Evolutionary conservation across 2,329 filamentous ascomycete genomes (phyloP).

Genomic region (Fusarium subglutinans): DNA sequence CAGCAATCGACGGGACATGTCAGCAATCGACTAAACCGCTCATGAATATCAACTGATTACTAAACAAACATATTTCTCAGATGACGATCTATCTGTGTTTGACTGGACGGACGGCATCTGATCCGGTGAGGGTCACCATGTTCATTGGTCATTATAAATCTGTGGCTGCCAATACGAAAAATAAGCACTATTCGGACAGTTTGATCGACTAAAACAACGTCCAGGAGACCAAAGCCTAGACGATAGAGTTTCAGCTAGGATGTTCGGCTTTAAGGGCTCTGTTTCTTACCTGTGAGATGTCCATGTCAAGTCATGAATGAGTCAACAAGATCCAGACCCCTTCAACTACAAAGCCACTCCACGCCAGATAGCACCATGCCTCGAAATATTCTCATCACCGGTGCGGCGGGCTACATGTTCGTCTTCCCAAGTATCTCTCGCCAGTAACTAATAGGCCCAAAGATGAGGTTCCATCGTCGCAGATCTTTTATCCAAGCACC

Average conservation of each 20-base stretch:
- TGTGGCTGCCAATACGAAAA: background rate
- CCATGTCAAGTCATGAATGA: background rate
- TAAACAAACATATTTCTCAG: background rate
- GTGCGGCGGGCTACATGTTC: background rate
- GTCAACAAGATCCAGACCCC: background rate
- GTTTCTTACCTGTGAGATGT: background rate
- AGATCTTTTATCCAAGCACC: background rate
- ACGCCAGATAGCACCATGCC: background rate
- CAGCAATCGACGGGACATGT: fast-evolving
- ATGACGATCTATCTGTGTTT: background rate
- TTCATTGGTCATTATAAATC: background rate
- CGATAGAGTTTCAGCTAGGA: background rate
- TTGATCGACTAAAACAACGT: background rate
- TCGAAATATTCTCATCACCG: background rate
- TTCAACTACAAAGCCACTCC: background rate
- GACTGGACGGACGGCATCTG: background rate
- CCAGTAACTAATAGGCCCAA: background rate
- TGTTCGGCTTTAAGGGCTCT: background rate
- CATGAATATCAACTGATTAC: background rate
- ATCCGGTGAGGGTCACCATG: background rate
- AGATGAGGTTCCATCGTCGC: background rate
- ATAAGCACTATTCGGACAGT: background rate
- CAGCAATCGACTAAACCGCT: fast-evolving
- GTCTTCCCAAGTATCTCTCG: background rate
- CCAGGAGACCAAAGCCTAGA: background rate